A percentile compares a stretch with the other conserved stretches of the same genome.
phyloP scores from a whole-genome alignment of 129 eudicot genomes.

The Cynara cardunculus region DNA sequence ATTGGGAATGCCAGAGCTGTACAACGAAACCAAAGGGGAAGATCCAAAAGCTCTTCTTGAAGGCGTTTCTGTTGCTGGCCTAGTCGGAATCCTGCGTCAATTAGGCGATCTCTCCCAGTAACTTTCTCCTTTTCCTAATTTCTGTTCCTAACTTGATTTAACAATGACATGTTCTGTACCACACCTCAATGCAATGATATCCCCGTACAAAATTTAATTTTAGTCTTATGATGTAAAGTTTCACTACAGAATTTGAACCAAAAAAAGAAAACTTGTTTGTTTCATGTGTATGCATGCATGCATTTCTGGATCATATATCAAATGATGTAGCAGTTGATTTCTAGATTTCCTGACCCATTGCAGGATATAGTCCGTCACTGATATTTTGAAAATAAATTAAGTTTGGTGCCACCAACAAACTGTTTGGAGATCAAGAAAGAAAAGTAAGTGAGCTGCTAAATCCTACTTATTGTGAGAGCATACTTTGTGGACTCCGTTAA shows the following conservation, averaged over 20 bases:
- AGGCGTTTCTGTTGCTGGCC: constrained; percentile 72
- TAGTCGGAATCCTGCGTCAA: constrained; percentile 74
- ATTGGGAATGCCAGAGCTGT: constrained; percentile 51
- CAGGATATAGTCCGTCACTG: neutral
- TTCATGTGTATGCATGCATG: neutral
- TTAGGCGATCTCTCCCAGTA: constrained; percentile 81
- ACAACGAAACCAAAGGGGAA: constrained; percentile 34
- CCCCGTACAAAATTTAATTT: neutral
- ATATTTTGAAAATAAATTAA: neutral
- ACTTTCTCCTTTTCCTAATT: neutral
- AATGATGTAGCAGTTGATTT: neutral
- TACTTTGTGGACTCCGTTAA: neutral
- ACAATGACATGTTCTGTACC: neutral
- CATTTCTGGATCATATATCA: neutral
- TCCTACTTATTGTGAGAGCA: neutral
- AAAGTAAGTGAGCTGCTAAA: neutral
- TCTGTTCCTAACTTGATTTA: neutral
- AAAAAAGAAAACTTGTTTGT: neutral
- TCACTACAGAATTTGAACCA: neutral
- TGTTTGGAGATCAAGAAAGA: neutral
- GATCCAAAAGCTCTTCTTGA: constrained; percentile 65
- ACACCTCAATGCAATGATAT: constrained; percentile 3
- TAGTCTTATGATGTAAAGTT: neutral
- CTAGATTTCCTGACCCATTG: neutral
- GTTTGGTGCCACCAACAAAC: neutral